Conservation (phyloP, 495 filamentous ascomycete species). For the Lasiosphaeris hirsuta region DNA sequence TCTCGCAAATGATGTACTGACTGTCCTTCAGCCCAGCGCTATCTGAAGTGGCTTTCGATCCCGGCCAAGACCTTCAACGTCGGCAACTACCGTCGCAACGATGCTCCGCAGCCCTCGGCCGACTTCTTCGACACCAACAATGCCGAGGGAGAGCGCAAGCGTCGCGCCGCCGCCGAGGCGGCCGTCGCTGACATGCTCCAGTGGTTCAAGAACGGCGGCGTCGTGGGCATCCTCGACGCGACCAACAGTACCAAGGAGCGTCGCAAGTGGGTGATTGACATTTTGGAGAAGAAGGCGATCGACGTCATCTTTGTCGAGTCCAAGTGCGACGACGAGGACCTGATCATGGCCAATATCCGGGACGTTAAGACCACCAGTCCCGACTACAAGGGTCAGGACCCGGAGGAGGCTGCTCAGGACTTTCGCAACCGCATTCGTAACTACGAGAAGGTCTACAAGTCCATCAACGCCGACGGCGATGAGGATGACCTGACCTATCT, state of each 20-base stretch:
- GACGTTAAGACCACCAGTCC: conserved; percentile 97
- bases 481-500: conserved; percentile 87
- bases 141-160: conserved; percentile 81
- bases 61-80: conserved; percentile 94
- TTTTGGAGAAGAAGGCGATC: conserved; percentile 66
- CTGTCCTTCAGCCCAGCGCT: conserved; percentile 70
- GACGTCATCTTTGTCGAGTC: conserved; percentile 94
- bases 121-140: conserved; percentile 92
- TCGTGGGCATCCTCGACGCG: conserved; percentile 90
- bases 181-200: conserved; percentile 86
- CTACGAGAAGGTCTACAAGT: conserved; percentile 94
- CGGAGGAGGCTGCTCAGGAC: conserved; percentile 81
- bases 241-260: conserved; percentile 89
- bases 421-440: conserved; percentile 93
- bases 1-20: conserved; percentile 9
- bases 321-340: conserved; percentile 87
- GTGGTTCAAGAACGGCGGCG: conserved; percentile 77
- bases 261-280: conserved; percentile 86
- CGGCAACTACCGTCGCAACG: conserved; percentile 83
- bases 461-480: conserved; percentile 70
- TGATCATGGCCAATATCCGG: conserved; percentile 95
- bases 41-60: conserved; percentile 94
- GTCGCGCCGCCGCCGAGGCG: conserved; percentile 81
- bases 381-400: conserved; percentile 91
- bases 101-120: conserved; percentile 80